Base-by-base conservation (phyloP, 306 rosid species). In the Prunus persica region DNA sequence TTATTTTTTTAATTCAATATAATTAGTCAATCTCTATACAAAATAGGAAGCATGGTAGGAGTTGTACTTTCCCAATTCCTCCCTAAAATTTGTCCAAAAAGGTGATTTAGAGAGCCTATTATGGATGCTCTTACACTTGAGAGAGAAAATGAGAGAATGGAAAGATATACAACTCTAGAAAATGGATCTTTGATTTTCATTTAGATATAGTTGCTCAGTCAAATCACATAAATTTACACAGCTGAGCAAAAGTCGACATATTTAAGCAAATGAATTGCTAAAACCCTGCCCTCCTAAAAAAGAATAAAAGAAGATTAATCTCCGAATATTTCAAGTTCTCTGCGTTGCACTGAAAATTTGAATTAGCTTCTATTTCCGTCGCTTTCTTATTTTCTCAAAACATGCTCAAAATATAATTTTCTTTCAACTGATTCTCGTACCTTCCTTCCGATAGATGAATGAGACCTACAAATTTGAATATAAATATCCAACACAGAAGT, bases 161-260 rank as follows among this genome's bases (percentile, higher is more conserved):
- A 32, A 54, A 69, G 13, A 18, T 27, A 50, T 20, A 72, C 76
- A 60, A 61, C 6, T 24, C 25, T 11, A 73, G 45, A 46, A 60
- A 73, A 45, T 27, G 77, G 27, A 57, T 72, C 25, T 73, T 57
- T 32, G 63, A 4, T 34, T 60, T 58, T 73, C 77, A 6, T 64
- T 18, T 15, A 3, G 34, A 56, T 38, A 25, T 27, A 16, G 22
- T 43, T 60, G 82, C 81, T 82, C 76, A 11, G 71, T 80, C 71
- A 46, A 60, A 68, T 67, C 69, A 83, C 75, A 71, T 30, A 58
- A 62, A 87, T 84, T 80, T 89, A 86, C 92, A 91, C 65, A 82
- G 81, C 69, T 49, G 87, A 84, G 91, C 75, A 81, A 72, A 73
- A 69, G 24, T 70, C 27, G 74, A 72, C 77, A 79, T 55, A 67